These are phyloP conservation scores for Plasmopara viticola DNA, from an alignment of 352 stramenopile species.

Conservation along the genomic window DNA sequence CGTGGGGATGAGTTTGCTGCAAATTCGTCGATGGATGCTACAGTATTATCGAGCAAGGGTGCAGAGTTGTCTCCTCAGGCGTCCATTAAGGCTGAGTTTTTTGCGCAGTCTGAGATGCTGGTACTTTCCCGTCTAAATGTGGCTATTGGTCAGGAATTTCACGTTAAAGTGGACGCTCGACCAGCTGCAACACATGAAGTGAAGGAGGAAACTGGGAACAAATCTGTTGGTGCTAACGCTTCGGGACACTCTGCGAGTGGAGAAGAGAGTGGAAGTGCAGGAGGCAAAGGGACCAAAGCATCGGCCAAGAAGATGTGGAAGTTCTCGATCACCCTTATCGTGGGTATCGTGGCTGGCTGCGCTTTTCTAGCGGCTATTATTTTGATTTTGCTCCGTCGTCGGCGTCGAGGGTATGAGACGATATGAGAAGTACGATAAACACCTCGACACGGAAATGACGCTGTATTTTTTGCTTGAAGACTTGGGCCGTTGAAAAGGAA, in stretches of 20 bases:
- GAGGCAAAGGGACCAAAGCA: slow-evolving; percentile 8
- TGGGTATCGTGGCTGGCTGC: slow-evolving; percentile 38
- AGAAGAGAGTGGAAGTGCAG: slow-evolving; percentile 6
- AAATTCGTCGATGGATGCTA: slow-evolving; percentile 52
- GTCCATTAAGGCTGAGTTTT: slow-evolving; percentile 49
- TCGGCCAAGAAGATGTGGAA: slow-evolving; percentile 18
- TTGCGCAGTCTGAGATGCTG: slow-evolving; percentile 57
- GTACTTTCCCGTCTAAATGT: slow-evolving; percentile 42
- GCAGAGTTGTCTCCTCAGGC: slow-evolving; percentile 4
- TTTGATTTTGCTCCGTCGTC: slow-evolving; percentile 33
- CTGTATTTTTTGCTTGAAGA: too few species aligned
- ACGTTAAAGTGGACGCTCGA: slow-evolving; percentile 32
- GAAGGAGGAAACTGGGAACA: slow-evolving; percentile 15
- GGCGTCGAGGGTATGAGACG: slow-evolving; percentile 41
- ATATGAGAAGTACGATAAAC: slow-evolving; percentile 24
- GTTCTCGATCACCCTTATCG: slow-evolving; percentile 33
- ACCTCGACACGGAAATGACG: too few species aligned
- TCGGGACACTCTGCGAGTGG: slow-evolving; percentile 19
- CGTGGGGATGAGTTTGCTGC: slow-evolving; percentile 32
- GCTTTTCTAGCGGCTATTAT: slow-evolving; percentile 35
- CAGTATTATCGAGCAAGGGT: slow-evolving; percentile 8
- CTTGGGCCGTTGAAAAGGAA: too few species aligned
- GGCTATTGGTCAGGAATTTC: slow-evolving; percentile 43
- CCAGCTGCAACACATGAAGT: slow-evolving; percentile 12
- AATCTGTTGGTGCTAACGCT: slow-evolving; percentile 21